Evolutionary conservation across 2,329 filamentous ascomycete genomes (phyloP), one percentile per base, ranked within the genome.

Genomic region (Arthrobotrys pseudoclavata): DNA sequence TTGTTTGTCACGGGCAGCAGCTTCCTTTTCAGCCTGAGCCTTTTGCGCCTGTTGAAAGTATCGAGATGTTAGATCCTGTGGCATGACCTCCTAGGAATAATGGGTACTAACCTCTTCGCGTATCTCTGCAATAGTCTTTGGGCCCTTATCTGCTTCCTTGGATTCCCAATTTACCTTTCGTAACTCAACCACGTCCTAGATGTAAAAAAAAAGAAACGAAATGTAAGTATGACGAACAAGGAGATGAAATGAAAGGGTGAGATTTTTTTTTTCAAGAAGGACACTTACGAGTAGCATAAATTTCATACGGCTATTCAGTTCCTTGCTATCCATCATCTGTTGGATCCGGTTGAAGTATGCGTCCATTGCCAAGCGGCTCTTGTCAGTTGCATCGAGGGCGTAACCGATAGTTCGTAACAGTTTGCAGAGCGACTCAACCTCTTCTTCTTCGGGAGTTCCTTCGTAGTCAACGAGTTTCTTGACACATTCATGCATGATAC

Each of bases 401-500:
- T 86, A 88, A 86, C 96, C 96, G 79, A 99, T 96, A 45, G 96
- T 97, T 81, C 91, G 90, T 79, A 99, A 89, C 79, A 99, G 88
- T 86, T 96, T 97, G 82, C 91, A 94, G 84, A 99, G 90, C 81
- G 93, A 97, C 87, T 99, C 96, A 77, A 99, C 91, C 84, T 97
- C 94, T 67, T 95, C 92, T 85, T 99, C 96, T 81, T 99, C 96
- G 52, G 96, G 96, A 78, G 93, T 86, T 79, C 93, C 94, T 83
- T 95, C 91, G 85, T 96, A 98, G 85, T 99, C 95, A 80, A 99
- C 92, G 79, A 99, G 89, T 85, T 97, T 97, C 86, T 94, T 91
- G 29, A 99, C 94, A 88, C 96, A 99, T 85, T 97, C 93, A 86
- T 99, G 95, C 96, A 99, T 99, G 85, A 99, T 99, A 84, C 95